Evolutionary conservation across 2,329 filamentous ascomycete species (phyloP), one percentile per base, ranked within the genome.

Genomic region (Pleomassaria siparia): DNA sequence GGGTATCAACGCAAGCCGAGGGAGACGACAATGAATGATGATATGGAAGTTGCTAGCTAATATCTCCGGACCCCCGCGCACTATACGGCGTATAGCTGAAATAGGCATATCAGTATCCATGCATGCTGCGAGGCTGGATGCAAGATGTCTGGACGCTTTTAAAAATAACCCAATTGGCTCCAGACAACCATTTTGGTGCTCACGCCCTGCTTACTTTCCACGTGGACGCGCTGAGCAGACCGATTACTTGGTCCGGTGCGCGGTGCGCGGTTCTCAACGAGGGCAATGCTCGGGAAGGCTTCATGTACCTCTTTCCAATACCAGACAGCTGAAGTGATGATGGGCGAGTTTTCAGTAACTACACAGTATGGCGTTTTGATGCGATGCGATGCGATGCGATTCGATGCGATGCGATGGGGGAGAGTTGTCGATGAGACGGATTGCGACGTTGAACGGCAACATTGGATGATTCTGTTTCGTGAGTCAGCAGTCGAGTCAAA

Each of bases 1-100:
- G 71, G 71, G 70, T 74, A n/a, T 71, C 66, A 3, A 73, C 71
- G 8, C 71, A 73, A 53, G 71, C 60, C 7, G 66, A 69, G 29
- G 51, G 60, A n/a, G 63, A 62, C 37, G 58, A 67, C 13, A 67
- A 70, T 13, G 58, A 62, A 44, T 22, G 18, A 37, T 22, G 20
- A 37, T 15, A 21, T 8, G 11, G 59, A 37, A 22, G 53, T 30
- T 69, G 58, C 67, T 43, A 8, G 21, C 30, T 13, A 33, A 41
- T 41, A 16, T 28, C 21, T 41, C 24, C 15, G 26, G 26, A 28
- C 16, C 39, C n/a, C 26, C 24, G 24, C 15, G n/a, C 39, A 29
- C 39, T 22, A 24, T 37, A 22, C 35, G 24, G 20, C 35, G 24
- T 37, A 44, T 36, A 40, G 37, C n/a, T 40, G 37, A 9, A 40